Conservation (phyloP, 495 filamentous ascomycete species). For the Elaphomyces granulatus region DNA sequence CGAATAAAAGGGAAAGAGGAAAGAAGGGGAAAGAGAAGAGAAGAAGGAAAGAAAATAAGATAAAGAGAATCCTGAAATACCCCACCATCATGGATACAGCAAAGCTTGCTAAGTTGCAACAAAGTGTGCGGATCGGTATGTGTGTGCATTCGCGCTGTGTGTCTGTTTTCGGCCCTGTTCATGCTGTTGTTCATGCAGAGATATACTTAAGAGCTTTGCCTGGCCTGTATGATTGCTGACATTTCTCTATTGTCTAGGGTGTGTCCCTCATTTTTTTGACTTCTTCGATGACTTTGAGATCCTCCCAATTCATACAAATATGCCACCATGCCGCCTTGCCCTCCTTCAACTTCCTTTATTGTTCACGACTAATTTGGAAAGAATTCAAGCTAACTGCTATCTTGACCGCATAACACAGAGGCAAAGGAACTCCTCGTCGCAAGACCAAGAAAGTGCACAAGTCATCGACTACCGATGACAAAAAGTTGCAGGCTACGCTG, state of each 20-base stretch:
- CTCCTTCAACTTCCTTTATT: not conserved
- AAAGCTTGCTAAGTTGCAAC: constrained; percentile 43
- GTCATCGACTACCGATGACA: constrained; percentile 84
- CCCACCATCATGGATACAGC: constrained; percentile 41
- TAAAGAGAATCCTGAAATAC: too few relatives aligned
- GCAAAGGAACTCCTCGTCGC: constrained; percentile 94
- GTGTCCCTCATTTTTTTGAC: too few relatives aligned
- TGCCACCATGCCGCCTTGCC: constrained; percentile 2
- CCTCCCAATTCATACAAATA: too few relatives aligned
- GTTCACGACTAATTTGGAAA: not conserved
- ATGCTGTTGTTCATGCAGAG: too few relatives aligned
- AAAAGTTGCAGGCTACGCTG: constrained; percentile 89
- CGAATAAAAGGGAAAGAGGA: too few relatives aligned
- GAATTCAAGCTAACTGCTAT: constrained; percentile 6
- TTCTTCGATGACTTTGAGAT: too few relatives aligned
- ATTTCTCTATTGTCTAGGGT: too few relatives aligned
- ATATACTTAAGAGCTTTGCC: too few relatives aligned
- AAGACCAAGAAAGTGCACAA: constrained; percentile 97
- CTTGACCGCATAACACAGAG: constrained; percentile 51
- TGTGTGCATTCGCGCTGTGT: constrained; percentile 8
- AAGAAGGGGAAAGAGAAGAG: too few relatives aligned
- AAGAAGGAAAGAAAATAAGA: too few relatives aligned
- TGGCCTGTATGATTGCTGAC: too few relatives aligned
- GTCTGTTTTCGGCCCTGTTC: too few relatives aligned
- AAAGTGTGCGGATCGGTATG: constrained; percentile 43